A percentile compares a stretch with the other conserved stretches of the same genome.
Conservation (phyloP, 768 basidiomycete species). For the Hericium coralloides region DNA sequence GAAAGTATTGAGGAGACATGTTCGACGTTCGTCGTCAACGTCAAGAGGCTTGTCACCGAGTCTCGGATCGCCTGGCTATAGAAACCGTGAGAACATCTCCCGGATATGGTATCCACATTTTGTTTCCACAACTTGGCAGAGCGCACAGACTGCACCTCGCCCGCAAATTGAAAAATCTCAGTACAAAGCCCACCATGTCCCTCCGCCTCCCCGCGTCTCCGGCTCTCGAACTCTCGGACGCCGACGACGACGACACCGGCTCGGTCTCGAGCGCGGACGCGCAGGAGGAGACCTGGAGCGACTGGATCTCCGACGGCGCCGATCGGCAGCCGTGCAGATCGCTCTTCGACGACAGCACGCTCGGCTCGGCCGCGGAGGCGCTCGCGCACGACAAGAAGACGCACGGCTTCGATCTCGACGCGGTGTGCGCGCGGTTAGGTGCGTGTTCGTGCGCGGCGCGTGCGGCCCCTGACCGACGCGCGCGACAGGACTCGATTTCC, state of each 20-base stretch:
- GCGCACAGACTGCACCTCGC: no score
- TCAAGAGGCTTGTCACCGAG: no score
- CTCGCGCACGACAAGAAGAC: slow-evolving; percentile 49
- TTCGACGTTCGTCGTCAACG: no score
- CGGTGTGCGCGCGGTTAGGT: slow-evolving; percentile 46
- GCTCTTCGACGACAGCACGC: slow-evolving; percentile 60
- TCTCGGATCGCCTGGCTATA: no score
- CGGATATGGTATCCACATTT: no score
- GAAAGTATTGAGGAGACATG: no score
- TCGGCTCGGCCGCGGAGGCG: slow-evolving; percentile 52
- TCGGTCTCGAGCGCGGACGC: slow-evolving; percentile 12
- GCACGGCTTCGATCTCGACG: slow-evolving; percentile 57
- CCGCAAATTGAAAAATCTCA: not conserved
- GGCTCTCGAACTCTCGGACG: not conserved
- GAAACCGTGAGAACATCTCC: no score
- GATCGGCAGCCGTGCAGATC: slow-evolving; percentile 47
- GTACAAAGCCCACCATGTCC: not conserved
- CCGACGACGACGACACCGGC: not conserved
- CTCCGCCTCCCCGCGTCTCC: slow-evolving; percentile 8
- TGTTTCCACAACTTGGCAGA: no score
- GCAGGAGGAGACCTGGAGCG: slow-evolving; percentile 65
- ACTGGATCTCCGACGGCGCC: slow-evolving; percentile 69
- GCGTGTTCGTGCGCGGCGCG: slow-evolving; percentile 17
- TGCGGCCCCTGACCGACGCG: not conserved
- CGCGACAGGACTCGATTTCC: slow-evolving; percentile 60